Conservation (phyloP, 2,329 filamentous ascomycete genomes). For the Trichophyton equinum region DNA sequence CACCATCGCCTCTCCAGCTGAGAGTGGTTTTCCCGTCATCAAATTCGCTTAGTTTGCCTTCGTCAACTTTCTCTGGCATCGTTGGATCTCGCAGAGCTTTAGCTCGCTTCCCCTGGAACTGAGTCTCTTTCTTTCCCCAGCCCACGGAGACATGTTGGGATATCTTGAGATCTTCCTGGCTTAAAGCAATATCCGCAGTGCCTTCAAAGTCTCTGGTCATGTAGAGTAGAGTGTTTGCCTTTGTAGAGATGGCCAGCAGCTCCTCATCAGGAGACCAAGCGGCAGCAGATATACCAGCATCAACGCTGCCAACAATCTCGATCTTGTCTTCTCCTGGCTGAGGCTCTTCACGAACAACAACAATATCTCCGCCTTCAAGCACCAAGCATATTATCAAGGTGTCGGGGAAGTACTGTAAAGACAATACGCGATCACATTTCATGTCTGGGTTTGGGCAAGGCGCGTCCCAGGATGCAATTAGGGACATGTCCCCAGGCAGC, state of each 20-base stretch:
- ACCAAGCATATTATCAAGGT: constrained; percentile 66
- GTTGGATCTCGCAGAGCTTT: constrained; percentile 83
- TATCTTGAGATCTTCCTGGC: constrained; percentile 63
- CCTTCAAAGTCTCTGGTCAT: constrained; percentile 90
- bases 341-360: constrained; percentile 65
- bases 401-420: constrained; percentile 75
- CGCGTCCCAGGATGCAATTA: constrained; percentile 79
- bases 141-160: constrained; percentile 93
- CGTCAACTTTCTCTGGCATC: constrained; percentile 81
- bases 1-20: constrained; percentile 89
- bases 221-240: constrained; percentile 65
- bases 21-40: constrained; percentile 63
- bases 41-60: constrained; percentile 59
- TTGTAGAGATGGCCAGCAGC: constrained; percentile 69
- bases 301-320: constrained; percentile 89
- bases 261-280: constrained; percentile 95
- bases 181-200: constrained; percentile 61
- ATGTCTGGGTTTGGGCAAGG: constrained; percentile 67
- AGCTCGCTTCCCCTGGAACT: constrained; percentile 87
- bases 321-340: constrained; percentile 60
- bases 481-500: constrained; percentile 30
- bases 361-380: constrained; percentile 79
- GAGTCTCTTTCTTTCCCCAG: constrained; percentile 96
- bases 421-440: constrained; percentile 60
- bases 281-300: constrained; percentile 79